Base-by-base conservation (phyloP, 805 yeast genomes). In the Candida hungchunana region DNA sequence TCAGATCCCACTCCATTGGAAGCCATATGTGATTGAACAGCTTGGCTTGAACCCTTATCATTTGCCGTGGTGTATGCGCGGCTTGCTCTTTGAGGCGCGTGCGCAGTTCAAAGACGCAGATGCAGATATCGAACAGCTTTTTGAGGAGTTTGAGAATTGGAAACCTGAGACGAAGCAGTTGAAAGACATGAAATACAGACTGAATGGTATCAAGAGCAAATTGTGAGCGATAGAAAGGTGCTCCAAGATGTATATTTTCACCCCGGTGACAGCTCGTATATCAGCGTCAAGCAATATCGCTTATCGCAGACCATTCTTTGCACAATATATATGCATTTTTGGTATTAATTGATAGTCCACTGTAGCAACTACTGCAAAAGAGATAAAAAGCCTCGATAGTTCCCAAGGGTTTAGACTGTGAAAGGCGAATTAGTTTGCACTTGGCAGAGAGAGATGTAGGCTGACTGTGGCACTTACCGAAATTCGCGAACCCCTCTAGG, bases 61-160 rank as follows among this genome's bases (percentile, higher is more conserved):
- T 40, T 62, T 90, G 25, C 97, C 97, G 1, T 90, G 97, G 96
- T 83, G 94, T 50, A 74, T 88, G 63, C 64, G 96, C 29, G 96
- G 96, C 0, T 63, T 90, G 29, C 60, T 88, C 20, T 79, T 75
- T 45, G 95, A 80, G 35, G 71, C 80, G 0, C 72, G 69, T 39
- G 67, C 58, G 43, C 71, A 66, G 43, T 37, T 49, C 60, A 66
- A 73, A 15, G 58, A 58, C 32, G 78, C 78, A 10, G 63, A 66
- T n/a, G 64, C 66, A 9, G 86, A 83, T 41, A 74, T 87, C 18
- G 62, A 69, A 21, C 63, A 66, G 32, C 67, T 89, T 29, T 76
- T 81, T 43, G 68, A 67, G 21, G 83, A 83, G 55, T 90, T 85
- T 56, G 93, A 82, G 33, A 61, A 66, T 18, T 90, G 98, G 98